These are phyloP conservation scores for Nidula niveotomentosa DNA, from an alignment of 1,284 basidiomycete genomes.

Conservation along the genomic window DNA sequence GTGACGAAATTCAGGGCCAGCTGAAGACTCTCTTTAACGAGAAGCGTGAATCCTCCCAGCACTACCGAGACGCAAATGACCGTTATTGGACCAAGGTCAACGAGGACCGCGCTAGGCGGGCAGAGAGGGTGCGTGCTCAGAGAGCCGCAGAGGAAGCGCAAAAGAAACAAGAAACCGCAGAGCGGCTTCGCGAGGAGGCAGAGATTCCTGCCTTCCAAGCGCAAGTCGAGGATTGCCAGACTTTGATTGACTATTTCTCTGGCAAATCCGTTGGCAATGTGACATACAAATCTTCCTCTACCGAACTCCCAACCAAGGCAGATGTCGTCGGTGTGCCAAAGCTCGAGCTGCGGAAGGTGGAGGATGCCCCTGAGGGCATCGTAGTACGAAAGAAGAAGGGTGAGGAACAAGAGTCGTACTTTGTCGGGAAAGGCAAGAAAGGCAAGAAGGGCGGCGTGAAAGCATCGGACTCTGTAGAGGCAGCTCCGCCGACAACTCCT, in stretches of 20 bases:
- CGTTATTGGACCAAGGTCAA: constrained; percentile 79
- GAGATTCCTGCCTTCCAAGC: constrained; percentile 88
- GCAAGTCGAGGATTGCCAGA: constrained; percentile 97
- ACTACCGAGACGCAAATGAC: constrained; percentile 83
- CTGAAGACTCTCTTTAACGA: constrained; percentile 75
- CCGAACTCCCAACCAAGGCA: constrained; percentile 29
- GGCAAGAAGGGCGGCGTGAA: constrained; percentile 54
- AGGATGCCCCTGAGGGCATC: constrained; percentile 68
- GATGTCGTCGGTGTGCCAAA: constrained; percentile 76
- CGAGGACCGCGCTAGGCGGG: constrained; percentile 83
- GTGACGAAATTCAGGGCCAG: constrained; percentile 72
- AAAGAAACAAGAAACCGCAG: constrained; percentile 82
- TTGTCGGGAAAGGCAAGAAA: constrained; percentile 72
- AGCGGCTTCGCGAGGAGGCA: constrained; percentile 89
- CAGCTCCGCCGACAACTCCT: constrained; percentile 37
- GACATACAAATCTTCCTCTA: constrained; percentile 41
- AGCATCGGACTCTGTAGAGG: constrained; percentile 27
- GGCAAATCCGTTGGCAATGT: constrained; percentile 67
- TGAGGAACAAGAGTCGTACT: constrained; percentile 83
- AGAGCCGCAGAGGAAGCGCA: constrained; percentile 82
- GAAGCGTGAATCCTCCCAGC: constrained; percentile 76
- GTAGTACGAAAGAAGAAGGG: constrained; percentile 92
- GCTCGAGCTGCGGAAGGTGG: constrained; percentile 86
- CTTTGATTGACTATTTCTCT: constrained; percentile 88
- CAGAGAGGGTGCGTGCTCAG: constrained; percentile 80